Base-by-base conservation (phyloP, 2,329 filamentous ascomycete genomes). In the Neonectria hederae region DNA sequence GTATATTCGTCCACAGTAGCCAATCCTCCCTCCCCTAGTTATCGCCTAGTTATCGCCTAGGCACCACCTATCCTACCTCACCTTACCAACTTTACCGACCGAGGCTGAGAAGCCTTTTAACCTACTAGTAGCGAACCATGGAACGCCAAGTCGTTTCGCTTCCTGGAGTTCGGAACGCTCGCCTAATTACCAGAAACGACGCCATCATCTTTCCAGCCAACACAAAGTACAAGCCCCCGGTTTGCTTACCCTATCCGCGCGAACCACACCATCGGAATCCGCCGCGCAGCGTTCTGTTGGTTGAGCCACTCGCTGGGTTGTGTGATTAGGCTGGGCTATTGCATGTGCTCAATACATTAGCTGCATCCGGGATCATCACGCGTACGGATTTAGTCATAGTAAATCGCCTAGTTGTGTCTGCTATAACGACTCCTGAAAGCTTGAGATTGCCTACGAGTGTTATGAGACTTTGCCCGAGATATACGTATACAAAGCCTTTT, bases 301-400 rank as follows among this genome's bases (percentile, higher is more conserved):
- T 10, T 35, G 49, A 60, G 26, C 48, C 57, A 28, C 51, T 54
- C 49, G 49, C 57, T 43, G 24, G 49, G 24, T 52, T 55, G 38
- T 51, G 59, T 62, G 53, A 62, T 62, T 62, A 55, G 43, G 46
- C 22, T 60, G 43, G 52, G n/a, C 40, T 48, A 54, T 42, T 42
- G n/a, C n/a, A 42, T 42, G 38, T 19, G 38, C 38, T 42, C 17
- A 4, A 11, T 21, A 42, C 38, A 42, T 60, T 60, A 60, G 57
- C 57, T 60, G 57, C 57, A 60, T 60, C n/a, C 30, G 40, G 49
- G 10, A 10, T n/a, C 49, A 40, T 54, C 57, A 60, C 57, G 57
- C 57, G 49, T 49, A 13, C 40, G 19, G n/a, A 14, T 38, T 35
- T 28, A 22, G 21, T 21, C 19, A 54, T 49, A 28, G 24, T 40